Evolutionary conservation across 441 rosid genomes (phyloP), one percentile per base, ranked within the genome.

Genomic region (Omphalea diandra): DNA sequence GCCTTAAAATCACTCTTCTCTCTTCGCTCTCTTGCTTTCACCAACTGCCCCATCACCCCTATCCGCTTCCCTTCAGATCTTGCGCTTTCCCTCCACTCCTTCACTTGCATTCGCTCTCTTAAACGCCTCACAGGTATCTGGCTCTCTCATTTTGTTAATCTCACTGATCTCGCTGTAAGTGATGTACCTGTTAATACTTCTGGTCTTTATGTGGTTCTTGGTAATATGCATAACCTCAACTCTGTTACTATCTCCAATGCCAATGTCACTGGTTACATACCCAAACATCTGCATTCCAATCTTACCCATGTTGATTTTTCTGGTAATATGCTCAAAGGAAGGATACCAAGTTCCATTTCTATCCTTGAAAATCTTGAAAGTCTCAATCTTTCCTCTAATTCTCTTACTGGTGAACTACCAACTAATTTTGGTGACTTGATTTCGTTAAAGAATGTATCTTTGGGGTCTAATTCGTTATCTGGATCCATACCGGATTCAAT

Each of bases 241-340:
- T 85, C 93, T 49, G 64, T 87, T 72, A 84, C 92, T 58, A 65
- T 92, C 78, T 83, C 98, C 0, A 76, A 84, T 73, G 90, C 93
- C 1, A 90, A 82, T 78, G 84, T 90, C 77, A 81, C 90, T 27
- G 96, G 96, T 2, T 77, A 17, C 73, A 71, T 95, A 2, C 92
- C 97, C 2, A 84, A 70, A 44, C 91, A 85, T 35, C 52, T 88
- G 31, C 84, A 70, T 47, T 20, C 27, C 15, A 90, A 86, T 72
- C 87, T 89, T 69, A 87, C 96, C 79, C 88, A 80, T 77, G 69
- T 95, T 52, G 99, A 95, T 82, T 84, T 95, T 72, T 95, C 97
- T 0, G 81, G 86, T 17, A 95, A 95, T 62, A 62, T 58, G 32
- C 88, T 95, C 71, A 88, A 71, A 71, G 98, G 99, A 32, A 76